Base-by-base conservation (phyloP, 208 protist species). In the Tritrichomonas musculus region DNA sequence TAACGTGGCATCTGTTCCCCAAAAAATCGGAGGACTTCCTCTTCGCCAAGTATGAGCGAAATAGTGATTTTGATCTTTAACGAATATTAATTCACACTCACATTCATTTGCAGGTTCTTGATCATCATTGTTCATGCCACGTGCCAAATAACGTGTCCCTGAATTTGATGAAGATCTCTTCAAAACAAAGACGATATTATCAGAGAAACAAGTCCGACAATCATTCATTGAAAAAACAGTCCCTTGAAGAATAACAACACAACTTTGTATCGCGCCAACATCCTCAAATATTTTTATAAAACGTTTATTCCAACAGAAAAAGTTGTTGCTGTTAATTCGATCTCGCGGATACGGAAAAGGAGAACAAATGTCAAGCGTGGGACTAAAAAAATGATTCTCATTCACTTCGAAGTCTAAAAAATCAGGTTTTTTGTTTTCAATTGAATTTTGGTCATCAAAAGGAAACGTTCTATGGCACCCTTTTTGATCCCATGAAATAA, bases 101-200 rank as follows among this genome's bases (percentile, higher is more conserved):
- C 77, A 88, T 88, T 88, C 77, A 36, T 88, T 88, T 39, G 77
- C 77, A 27, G 77, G 77, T 39, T 88, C 44, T 39, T 33, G 5
- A n/a, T n/a, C n/a, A 57, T 88, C 57, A 53, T n/a, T 60, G 17
- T 88, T 47, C 14, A 88, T 25, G 2, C 77, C 77, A 39, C 77
- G 41, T 9, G 77, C 77, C 57, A 33, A 20, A 60, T 88, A 88
- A 57, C 77, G 25, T 33, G 77, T 53, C 57, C 77, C 77, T 57
- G 77, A 57, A 57, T 88, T 53, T 13, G 20, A 27, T 39, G n/a
- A 25, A 39, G 77, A 88, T 33, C 77, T 27, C 41, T 88, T 88
- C 0, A 88, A 33, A 14, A 88, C 41, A 57, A 57, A 88, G 39
- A 22, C 39, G 39, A 88, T 88, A 57, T 88, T 88, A 5, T 25